Base-by-base conservation (phyloP, 2,329 filamentous ascomycete species). In the Aphanocladium album region DNA sequence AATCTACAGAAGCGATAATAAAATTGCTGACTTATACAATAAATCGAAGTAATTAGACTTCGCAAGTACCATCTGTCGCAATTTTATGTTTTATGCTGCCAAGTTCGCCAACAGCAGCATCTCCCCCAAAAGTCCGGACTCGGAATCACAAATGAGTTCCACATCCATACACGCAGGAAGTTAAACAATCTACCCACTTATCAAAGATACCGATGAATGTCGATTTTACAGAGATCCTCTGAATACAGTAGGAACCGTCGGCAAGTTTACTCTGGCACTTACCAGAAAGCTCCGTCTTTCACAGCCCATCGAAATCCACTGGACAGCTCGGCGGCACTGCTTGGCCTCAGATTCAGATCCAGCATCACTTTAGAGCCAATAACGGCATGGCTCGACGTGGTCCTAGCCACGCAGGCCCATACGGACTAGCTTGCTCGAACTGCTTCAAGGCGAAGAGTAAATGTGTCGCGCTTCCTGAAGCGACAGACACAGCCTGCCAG, bases 401-500 rank as follows among this genome's bases (percentile, higher is more conserved):
- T 4, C 57, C 57, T 17, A 37, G 47, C 11, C 57, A 59, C 11
- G 7, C 57, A 33, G 47, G 57, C 11, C 57, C 57, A n/a, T 59
- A 59, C 12, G 37, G 25, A 14, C 19, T 59, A n/a, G 57, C 57
- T 16, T 59, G 57, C 17, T 16, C 37, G 11, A 52, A 43, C 19
- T 59, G 57, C 33, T 59, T 59, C 39, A 43, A 35, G 25, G 27
- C 57, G 5, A 59, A 59, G 16, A 59, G 57, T 47, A 59, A 46
- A 59, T 59, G 57, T 16, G 30, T 37, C 8, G 57, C 57, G 3
- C 11, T 39, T 2, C 17, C 25, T 2, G 47, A n/a, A 2, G 19
- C 33, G 19, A 16, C 6, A 6, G 23, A 37, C 17, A 47, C 3
- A 5, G 46, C 46, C 1, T 59, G 57, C 27, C 35, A 19, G 14